A percentile compares a stretch with the other conserved stretches of the same genome.
phyloP scores from a whole-genome alignment of 2,329 filamentous ascomycete genomes.

The Ascochyta koolunga region DNA sequence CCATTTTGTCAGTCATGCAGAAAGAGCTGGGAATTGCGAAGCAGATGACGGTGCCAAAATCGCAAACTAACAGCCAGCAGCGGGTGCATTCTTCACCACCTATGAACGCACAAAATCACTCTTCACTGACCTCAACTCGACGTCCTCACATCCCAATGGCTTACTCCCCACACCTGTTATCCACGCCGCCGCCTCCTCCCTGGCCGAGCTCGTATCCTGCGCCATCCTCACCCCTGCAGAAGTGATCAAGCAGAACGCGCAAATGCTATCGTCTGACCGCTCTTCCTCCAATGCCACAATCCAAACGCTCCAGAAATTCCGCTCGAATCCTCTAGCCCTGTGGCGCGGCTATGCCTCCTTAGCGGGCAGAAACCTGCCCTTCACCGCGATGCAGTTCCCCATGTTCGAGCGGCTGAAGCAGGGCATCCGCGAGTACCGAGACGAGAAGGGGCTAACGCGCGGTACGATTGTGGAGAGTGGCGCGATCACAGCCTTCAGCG shows the following conservation, averaged over 20 bases:
- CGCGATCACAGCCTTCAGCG: conserved; percentile 73
- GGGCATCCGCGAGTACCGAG: conserved; percentile 56
- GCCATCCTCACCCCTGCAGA: conserved; percentile 87
- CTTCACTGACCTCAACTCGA: conserved; percentile 59
- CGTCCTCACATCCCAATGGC: conserved; percentile 36
- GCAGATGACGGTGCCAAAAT: not conserved
- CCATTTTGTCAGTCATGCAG: not conserved
- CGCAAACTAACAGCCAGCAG: conserved; percentile 48
- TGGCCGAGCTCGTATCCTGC: conserved; percentile 84
- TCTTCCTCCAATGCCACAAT: conserved; percentile 56
- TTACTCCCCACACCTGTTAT: conserved; percentile 70
- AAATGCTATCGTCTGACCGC: conserved; percentile 66
- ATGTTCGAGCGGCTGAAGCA: conserved; percentile 76
- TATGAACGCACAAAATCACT: conserved; percentile 78
- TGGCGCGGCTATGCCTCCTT: conserved; percentile 81
- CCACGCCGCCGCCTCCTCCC: conserved; percentile 74
- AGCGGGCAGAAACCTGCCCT: conserved; percentile 81
- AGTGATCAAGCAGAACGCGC: conserved; percentile 91
- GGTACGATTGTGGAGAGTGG: conserved; percentile 68
- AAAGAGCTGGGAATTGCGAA: not conserved
- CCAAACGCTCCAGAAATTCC: conserved; percentile 63
- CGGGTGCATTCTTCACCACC: conserved; percentile 87
- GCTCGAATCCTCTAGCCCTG: conserved; percentile 59
- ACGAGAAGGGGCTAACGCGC: conserved; percentile 44
- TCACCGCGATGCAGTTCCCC: conserved; percentile 87